phyloP scores from a whole-genome alignment of 148 eudicot genomes.

The Tetragonia tetragonoides region DNA sequence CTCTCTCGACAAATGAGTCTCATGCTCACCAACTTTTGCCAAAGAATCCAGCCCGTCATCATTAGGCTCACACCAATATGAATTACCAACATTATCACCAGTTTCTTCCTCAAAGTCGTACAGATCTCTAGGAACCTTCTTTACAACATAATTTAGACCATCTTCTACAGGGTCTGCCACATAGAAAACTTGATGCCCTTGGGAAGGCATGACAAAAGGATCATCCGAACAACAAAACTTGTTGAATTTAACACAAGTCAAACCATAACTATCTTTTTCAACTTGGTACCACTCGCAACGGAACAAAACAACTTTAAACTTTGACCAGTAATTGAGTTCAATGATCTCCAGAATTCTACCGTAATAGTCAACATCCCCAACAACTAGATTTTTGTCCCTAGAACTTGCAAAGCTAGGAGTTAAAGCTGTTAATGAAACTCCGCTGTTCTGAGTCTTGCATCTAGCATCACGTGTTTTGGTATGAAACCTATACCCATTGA shows the following conservation, averaged over 20 bases:
- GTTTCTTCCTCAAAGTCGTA: conserved; percentile 5
- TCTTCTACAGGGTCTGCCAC: not conserved
- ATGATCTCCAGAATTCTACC: conserved; percentile 28
- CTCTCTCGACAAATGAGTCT: too few species aligned
- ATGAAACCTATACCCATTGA: too few species aligned
- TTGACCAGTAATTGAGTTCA: conserved; percentile 16
- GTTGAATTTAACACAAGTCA: not conserved
- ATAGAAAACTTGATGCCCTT: conserved; percentile 9
- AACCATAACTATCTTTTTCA: not conserved
- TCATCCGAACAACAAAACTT: not conserved
- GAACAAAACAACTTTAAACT: conserved; percentile 11
- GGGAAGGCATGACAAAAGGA: conserved; percentile 12
- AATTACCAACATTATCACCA: too few species aligned
- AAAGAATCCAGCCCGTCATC: too few species aligned
- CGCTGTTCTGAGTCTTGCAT: too few species aligned
- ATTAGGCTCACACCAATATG: too few species aligned
- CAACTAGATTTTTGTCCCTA: too few species aligned
- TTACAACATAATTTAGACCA: conserved; percentile 3
- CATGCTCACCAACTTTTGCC: too few species aligned
- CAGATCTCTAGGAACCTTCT: not conserved
- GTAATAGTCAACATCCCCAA: too few species aligned
- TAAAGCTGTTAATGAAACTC: too few species aligned
- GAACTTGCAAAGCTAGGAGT: too few species aligned
- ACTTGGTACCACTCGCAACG: conserved; percentile 13
- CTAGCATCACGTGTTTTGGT: too few species aligned